Evolutionary conservation across 2,329 filamentous ascomycete genomes (phyloP).

Genomic region (Neonectria ditissima): DNA sequence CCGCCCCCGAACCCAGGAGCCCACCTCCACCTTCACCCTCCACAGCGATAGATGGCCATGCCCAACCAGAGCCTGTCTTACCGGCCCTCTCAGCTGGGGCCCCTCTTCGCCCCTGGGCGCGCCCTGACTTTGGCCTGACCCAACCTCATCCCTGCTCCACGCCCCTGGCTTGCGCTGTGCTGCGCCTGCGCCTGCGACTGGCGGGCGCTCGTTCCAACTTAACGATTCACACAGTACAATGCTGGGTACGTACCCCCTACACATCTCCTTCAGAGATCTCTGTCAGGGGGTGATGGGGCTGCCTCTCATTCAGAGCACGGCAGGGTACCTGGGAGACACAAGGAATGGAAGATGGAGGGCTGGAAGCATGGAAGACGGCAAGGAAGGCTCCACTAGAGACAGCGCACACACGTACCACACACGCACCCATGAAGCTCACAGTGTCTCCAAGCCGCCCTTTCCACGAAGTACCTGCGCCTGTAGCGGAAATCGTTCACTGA

Average conservation of each 20-base stretch:
- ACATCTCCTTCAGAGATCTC: background rate
- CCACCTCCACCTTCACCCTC: background rate
- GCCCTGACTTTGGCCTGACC: conserved; percentile 2
- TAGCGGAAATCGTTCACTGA: background rate
- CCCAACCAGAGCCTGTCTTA: conserved; percentile 10
- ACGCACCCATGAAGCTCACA: background rate
- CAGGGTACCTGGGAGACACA: background rate
- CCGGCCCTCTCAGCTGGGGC: background rate
- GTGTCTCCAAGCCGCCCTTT: background rate
- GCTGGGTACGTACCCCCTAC: conserved; percentile 18
- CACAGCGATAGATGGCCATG: conserved; percentile 4
- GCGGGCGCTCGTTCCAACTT: conserved; percentile 27
- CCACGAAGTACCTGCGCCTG: conserved; percentile 1
- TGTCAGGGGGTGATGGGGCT: background rate
- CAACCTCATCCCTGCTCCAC: conserved; percentile 9
- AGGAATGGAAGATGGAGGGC: conserved; percentile 17
- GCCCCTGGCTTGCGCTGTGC: conserved; percentile 15
- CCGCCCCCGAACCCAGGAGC: background rate
- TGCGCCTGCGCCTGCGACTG: conserved; percentile 17
- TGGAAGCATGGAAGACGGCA: conserved; percentile 14
- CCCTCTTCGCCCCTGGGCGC: conserved; percentile 16
- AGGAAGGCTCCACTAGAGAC: background rate
- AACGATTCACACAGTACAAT: background rate
- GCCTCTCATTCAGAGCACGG: background rate
- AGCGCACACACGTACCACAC: conserved; percentile 7